Percentiles rank a stretch among this genome's conserved stretches.
Conservation (phyloP, 805 yeast species). For the Torulaspora quercuum region DNA sequence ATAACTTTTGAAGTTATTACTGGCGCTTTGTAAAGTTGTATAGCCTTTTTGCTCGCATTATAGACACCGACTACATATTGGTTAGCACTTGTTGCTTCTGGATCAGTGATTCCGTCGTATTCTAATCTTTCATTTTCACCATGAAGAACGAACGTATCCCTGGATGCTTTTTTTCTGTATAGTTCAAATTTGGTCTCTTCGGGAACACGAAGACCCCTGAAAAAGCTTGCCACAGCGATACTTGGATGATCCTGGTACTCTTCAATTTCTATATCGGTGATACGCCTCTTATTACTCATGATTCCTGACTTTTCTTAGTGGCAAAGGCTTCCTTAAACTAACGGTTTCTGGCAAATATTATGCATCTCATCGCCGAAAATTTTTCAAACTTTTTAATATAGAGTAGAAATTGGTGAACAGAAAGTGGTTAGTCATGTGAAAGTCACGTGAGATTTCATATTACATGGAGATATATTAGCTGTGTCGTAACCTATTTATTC, state of each 20-base stretch:
- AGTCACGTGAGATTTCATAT: no score
- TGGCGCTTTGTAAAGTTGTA: conserved; percentile 65
- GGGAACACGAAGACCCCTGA: conserved; percentile 71
- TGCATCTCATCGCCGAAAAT: conserved; percentile 9
- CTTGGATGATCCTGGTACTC: conserved; percentile 46
- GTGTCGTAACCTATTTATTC: no score
- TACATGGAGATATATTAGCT: no score
- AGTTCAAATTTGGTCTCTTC: conserved; percentile 57
- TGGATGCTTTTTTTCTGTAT: conserved; percentile 43
- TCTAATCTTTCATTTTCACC: conserved; percentile 75
- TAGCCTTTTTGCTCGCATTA: conserved; percentile 60
- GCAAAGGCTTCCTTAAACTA: no score
- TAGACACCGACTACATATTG: conserved; percentile 73
- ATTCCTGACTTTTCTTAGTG: background rate
- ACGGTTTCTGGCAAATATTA: no score
- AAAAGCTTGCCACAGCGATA: conserved; percentile 64
- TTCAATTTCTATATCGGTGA: conserved; percentile 28
- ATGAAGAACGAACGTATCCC: conserved; percentile 53
- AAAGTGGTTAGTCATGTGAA: no score
- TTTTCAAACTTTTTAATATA: conserved; percentile 1
- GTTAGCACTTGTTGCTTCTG: conserved; percentile 36
- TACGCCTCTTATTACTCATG: conserved; percentile 20
- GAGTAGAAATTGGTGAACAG: no score
- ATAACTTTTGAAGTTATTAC: conserved; percentile 60
- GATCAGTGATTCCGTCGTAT: conserved; percentile 57